A percentile compares a stretch with the other conserved stretches of the same genome.
Evolutionary conservation across 352 stramenopile species (phyloP).

Genomic region (Globisporangium splendens): DNA sequence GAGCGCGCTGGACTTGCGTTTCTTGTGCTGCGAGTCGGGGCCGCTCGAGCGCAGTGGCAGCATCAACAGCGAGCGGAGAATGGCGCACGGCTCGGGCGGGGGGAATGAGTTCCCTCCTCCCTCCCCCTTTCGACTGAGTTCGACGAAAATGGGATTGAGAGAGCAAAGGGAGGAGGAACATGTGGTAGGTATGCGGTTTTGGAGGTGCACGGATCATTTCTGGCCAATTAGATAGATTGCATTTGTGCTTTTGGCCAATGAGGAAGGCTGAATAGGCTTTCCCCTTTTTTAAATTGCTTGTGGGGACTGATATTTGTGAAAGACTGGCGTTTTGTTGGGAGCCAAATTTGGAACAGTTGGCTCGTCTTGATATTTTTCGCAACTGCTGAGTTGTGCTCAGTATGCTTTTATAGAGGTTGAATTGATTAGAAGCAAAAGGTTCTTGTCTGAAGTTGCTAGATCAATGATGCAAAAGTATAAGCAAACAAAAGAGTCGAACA

Average conservation of each 20-base stretch:
- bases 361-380: too few species aligned
- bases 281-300: too few species aligned
- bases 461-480: background rate
- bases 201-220: background rate
- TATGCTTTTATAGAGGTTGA: too few species aligned
- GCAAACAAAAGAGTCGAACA: background rate
- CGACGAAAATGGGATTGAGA: background rate
- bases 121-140: background rate
- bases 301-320: too few species aligned
- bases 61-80: slow-evolving; percentile 25
- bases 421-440: too few species aligned
- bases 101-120: background rate
- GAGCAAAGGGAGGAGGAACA: background rate
- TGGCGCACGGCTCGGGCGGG: background rate
- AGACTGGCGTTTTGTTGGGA: too few species aligned
- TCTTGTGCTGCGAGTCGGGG: slow-evolving; percentile 56
- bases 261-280: too few species aligned
- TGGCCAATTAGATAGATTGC: too few species aligned
- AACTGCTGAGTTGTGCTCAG: too few species aligned
- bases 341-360: too few species aligned
- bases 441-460: too few species aligned
- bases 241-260: too few species aligned
- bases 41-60: slow-evolving; percentile 28
- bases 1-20: slow-evolving; percentile 76
- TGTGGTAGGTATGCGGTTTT: background rate